Evolutionary conservation across 768 basidiomycete species (phyloP).

Genomic region (Boletales sp.): DNA sequence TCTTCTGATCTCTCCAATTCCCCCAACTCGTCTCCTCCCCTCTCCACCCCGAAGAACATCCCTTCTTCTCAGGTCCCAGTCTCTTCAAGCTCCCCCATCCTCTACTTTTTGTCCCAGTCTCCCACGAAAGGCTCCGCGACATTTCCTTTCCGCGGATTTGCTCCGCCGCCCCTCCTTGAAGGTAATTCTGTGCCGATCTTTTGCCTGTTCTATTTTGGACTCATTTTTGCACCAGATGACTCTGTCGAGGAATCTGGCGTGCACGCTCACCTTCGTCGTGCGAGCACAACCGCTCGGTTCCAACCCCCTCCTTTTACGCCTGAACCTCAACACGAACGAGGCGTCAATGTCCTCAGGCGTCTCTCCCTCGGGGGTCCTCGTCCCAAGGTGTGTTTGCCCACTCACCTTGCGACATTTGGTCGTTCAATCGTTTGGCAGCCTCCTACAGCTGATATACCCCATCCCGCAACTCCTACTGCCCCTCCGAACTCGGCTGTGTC

Average conservation of each 20-base stretch:
- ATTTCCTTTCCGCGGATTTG: constrained; percentile 57
- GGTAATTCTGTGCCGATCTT: constrained; percentile 38
- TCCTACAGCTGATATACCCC: constrained; percentile 16
- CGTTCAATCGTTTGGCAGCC: constrained; percentile 8
- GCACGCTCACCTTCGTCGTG: constrained; percentile 52
- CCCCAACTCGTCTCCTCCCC: constrained; percentile 48
- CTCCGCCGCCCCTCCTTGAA: constrained; percentile 57
- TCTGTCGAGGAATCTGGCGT: constrained; percentile 39
- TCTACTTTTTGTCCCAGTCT: constrained; percentile 63
- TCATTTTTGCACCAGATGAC: constrained; percentile 33
- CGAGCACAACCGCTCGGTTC: constrained; percentile 57
- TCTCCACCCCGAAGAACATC: constrained; percentile 47
- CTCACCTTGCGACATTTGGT: neutral
- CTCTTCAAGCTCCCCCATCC: constrained; percentile 66
- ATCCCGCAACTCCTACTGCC: constrained; percentile 34
- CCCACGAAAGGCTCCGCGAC: constrained; percentile 51
- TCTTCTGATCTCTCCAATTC: constrained; percentile 60
- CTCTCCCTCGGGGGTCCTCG: constrained; percentile 67
- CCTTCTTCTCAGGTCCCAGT: constrained; percentile 41
- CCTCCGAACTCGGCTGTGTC: constrained; percentile 54
- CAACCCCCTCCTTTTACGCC: constrained; percentile 42
- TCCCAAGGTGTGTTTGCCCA: constrained; percentile 45
- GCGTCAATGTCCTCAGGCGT: constrained; percentile 66
- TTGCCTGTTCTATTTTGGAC: neutral
- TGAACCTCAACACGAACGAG: constrained; percentile 57